phyloP scores from a whole-genome alignment of 768 basidiomycete species.

The Trametes elegans region DNA sequence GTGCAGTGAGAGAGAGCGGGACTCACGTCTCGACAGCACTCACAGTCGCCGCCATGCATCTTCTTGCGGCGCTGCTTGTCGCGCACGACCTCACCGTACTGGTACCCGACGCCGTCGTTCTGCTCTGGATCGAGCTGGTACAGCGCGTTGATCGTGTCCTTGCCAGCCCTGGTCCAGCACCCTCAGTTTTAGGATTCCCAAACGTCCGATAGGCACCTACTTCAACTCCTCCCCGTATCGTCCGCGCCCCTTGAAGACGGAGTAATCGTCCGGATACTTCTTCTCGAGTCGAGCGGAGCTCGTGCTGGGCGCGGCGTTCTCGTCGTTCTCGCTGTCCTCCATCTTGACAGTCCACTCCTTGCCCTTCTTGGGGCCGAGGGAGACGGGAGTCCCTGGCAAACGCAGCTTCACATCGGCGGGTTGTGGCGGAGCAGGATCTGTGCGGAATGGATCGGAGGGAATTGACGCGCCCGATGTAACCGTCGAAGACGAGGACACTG shows the following conservation, averaged over 20 bases:
- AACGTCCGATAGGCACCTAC: conserved; percentile 33
- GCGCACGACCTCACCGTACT: conserved; percentile 78
- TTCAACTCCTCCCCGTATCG: conserved; percentile 13
- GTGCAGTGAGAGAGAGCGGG: conserved; percentile 23
- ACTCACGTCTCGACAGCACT: conserved; percentile 71
- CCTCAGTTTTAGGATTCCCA: conserved; percentile 32
- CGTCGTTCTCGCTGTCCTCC: conserved; percentile 4
- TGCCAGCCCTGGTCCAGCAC: conserved; percentile 29
- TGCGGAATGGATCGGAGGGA: background rate
- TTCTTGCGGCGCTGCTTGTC: conserved; percentile 57
- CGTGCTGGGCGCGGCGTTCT: conserved; percentile 9
- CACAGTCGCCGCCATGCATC: conserved; percentile 78
- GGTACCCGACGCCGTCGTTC: conserved; percentile 65
- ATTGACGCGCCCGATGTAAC: background rate
- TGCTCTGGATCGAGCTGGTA: conserved; percentile 64
- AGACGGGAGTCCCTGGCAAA: conserved; percentile 1
- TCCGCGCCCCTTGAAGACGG: conserved; percentile 22
- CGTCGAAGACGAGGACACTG: background rate
- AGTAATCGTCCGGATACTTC: conserved; percentile 13
- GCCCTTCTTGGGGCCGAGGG: conserved; percentile 1
- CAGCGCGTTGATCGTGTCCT: conserved; percentile 54
- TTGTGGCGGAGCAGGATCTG: background rate
- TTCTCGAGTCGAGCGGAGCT: background rate
- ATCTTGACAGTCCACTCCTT: conserved; percentile 4
- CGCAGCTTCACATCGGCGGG: background rate